A percentile compares a stretch with the other conserved stretches of the same genome.
phyloP scores from a whole-genome alignment of 106 monocot genomes.

The Chionographis japonica region DNA sequence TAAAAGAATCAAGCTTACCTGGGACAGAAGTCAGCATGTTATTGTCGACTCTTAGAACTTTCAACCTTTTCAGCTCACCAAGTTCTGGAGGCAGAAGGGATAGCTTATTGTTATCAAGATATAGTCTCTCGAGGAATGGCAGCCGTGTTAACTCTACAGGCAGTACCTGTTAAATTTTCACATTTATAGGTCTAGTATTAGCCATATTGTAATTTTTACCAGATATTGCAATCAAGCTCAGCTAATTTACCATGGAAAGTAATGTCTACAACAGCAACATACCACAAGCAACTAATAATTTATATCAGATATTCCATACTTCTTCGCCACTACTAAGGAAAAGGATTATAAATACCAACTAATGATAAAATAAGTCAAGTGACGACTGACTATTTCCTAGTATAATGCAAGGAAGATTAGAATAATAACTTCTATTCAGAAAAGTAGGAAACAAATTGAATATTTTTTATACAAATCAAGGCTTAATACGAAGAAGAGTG shows the following conservation, averaged over 20 bases:
- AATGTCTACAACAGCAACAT: no score
- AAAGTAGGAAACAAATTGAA: no score
- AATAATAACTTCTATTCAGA: no score
- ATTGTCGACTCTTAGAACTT: conserved; percentile 81
- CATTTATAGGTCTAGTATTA: neutral
- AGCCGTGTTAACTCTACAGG: conserved; percentile 76
- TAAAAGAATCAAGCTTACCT: conserved; percentile 42
- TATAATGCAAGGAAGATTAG: no score
- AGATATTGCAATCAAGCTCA: neutral
- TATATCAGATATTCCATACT: neutral
- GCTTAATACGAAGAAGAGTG: no score
- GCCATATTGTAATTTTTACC: neutral
- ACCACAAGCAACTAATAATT: neutral
- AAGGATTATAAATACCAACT: no score
- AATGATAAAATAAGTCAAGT: no score
- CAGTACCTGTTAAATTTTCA: conserved; percentile 49
- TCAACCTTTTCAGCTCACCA: conserved; percentile 74
- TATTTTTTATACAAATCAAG: no score
- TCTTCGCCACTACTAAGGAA: no score
- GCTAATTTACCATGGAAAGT: no score
- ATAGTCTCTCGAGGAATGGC: conserved; percentile 76
- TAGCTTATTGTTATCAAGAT: conserved; percentile 85
- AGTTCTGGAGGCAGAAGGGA: conserved; percentile 81
- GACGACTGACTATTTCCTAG: no score
- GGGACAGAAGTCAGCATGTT: conserved; percentile 88